Conservation (phyloP, 2,329 filamentous ascomycete species). For the Stachybotrys echinatus region DNA sequence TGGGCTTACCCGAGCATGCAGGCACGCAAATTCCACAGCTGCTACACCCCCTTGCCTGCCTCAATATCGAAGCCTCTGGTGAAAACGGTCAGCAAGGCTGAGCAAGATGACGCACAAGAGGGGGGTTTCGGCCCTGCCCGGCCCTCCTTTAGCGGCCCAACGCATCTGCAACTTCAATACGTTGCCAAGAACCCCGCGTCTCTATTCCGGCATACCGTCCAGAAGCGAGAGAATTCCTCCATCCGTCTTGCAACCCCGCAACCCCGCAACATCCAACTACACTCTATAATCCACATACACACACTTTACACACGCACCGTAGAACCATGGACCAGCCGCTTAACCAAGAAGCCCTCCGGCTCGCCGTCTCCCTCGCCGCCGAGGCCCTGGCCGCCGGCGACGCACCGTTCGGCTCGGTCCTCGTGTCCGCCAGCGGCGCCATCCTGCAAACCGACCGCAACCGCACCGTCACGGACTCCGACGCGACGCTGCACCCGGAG, state of each 20-base stretch:
- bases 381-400: slow-evolving; percentile 31
- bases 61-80: too few species aligned
- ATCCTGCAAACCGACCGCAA: slow-evolving; percentile 27
- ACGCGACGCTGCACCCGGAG: slow-evolving; percentile 28
- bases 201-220: too few species aligned
- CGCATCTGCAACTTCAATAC: too few species aligned
- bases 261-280: not conserved
- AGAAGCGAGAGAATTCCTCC: not conserved
- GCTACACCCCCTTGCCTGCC: too few species aligned
- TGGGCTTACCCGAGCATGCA: too few species aligned
- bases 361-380: slow-evolving; percentile 22
- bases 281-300: not conserved
- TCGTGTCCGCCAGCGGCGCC: slow-evolving; percentile 19
- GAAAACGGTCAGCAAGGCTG: too few species aligned
- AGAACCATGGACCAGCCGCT: not conserved
- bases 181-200: too few species aligned
- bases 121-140: too few species aligned
- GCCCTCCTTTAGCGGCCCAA: too few species aligned
- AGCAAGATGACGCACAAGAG: too few species aligned
- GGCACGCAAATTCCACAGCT: too few species aligned
- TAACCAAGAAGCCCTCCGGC: not conserved
- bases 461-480: slow-evolving; percentile 23
- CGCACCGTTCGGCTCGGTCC: slow-evolving; percentile 29
- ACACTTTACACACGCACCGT: not conserved
- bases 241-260: not conserved